Conservation (phyloP, 371 early-diverging fungal species). For the Fennellomyces sp. region DNA sequence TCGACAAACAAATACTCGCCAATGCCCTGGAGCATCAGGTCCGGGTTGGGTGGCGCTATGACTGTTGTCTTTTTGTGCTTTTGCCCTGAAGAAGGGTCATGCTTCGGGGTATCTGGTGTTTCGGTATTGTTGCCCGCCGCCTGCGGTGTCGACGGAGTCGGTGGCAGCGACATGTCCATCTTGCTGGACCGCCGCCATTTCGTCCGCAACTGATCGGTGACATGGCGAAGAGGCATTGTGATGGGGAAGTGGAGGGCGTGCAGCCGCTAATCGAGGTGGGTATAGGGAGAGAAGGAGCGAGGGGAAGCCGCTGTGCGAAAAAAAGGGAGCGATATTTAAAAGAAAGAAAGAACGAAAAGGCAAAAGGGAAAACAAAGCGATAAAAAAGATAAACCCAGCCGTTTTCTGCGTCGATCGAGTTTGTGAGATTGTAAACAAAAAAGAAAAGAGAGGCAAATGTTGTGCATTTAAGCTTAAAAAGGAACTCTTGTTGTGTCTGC, state of each 20-base stretch:
- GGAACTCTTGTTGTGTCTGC: neutral
- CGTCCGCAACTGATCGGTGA: constrained; percentile 34
- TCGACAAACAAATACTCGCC: constrained; percentile 82
- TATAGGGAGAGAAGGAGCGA: too few species aligned
- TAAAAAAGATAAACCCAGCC: constrained; percentile 2
- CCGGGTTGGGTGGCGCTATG: constrained; percentile 53
- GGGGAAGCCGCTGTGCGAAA: too few species aligned
- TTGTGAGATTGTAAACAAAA: neutral
- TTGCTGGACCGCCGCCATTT: constrained; percentile 44
- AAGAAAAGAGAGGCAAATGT: neutral
- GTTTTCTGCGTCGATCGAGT: neutral
- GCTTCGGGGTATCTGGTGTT: neutral
- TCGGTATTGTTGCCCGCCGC: constrained; percentile 6
- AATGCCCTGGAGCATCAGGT: constrained; percentile 56
- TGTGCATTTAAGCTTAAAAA: constrained; percentile 5
- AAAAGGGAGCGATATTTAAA: constrained; percentile 8
- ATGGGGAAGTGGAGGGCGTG: constrained; percentile 5
- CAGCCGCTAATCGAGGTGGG: too few species aligned
- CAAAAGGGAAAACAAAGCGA: constrained; percentile 10
- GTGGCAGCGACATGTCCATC: constrained; percentile 36
- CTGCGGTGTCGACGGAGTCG: neutral
- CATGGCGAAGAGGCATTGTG: constrained; percentile 38
- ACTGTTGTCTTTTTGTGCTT: constrained; percentile 9
- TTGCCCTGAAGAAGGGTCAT: neutral
- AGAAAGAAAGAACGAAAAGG: constrained; percentile 1